Evolutionary conservation across 352 stramenopile species (phyloP).

Genomic region (Globisporangium ultimum): DNA sequence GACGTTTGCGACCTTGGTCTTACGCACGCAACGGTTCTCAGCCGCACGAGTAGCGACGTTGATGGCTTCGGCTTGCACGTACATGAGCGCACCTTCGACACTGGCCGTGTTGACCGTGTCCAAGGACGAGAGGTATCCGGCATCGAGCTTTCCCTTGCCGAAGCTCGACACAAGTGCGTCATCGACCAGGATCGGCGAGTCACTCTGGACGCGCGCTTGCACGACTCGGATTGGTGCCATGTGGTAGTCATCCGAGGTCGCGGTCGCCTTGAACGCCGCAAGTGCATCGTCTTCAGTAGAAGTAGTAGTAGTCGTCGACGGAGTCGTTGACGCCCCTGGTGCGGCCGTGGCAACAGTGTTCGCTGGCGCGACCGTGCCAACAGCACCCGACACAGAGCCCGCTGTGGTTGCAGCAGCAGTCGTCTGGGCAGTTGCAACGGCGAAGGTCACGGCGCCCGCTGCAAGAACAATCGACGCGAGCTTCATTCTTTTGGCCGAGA

Average conservation of each 20-base stretch:
- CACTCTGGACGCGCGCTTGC: constrained; percentile 70
- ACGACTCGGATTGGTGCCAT: constrained; percentile 59
- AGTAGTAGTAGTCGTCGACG: too few species aligned
- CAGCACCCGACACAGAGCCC: too few species aligned
- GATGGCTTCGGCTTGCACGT: constrained; percentile 78
- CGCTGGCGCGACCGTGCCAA: too few species aligned
- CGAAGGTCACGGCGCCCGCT: constrained; percentile 8
- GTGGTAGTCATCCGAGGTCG: constrained; percentile 23
- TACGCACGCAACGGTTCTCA: constrained; percentile 46
- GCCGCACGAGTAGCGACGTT: constrained; percentile 45
- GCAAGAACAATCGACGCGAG: constrained; percentile 19
- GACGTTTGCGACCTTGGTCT: constrained; percentile 48
- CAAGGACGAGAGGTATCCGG: constrained; percentile 55
- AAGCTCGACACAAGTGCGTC: constrained; percentile 61
- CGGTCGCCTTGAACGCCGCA: too few species aligned
- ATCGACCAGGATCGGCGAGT: constrained; percentile 55
- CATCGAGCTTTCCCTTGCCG: constrained; percentile 42
- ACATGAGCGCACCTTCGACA: constrained; percentile 76
- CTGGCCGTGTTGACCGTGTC: constrained; percentile 71
- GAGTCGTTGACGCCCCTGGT: too few species aligned
- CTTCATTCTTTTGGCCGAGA: too few species aligned
- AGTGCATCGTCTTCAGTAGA: too few species aligned
- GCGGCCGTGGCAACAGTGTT: too few species aligned
- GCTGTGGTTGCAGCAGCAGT: too few species aligned
- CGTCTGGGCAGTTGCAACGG: background rate